Evolutionary conservation across 1,139 yeast genomes (phyloP).

Genomic region (Pichia sp.): DNA sequence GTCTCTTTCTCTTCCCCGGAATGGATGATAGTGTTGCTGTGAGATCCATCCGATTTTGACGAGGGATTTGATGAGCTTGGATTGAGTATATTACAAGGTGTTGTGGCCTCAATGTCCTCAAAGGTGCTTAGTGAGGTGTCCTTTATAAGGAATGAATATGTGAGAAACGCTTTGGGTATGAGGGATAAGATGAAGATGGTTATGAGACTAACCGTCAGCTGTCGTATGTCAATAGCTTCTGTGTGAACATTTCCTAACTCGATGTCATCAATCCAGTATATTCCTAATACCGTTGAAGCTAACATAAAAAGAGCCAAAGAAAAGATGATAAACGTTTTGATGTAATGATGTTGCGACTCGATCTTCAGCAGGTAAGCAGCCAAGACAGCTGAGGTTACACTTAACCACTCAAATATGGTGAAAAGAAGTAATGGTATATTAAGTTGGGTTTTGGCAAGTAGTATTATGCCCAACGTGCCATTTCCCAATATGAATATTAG

Average conservation of each 20-base stretch:
- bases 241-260: conserved; percentile 2
- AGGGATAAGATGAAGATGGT: conserved; percentile 9
- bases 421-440: conserved; percentile 8
- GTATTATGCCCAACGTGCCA: conserved; percentile 5
- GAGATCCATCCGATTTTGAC: no score
- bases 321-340: background rate
- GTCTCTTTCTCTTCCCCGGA: no score
- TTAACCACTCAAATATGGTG: conserved; percentile 5
- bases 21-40: no score
- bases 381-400: background rate
- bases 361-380: background rate
- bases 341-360: no score
- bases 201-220: conserved; percentile 5
- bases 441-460: background rate
- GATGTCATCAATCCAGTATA: conserved; percentile 12
- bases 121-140: no score
- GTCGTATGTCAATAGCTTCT: background rate
- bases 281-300: conserved; percentile 6
- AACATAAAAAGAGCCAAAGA: background rate
- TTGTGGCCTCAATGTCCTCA: no score
- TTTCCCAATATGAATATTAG: background rate
- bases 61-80: no score
- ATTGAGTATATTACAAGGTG: no score
- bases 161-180: conserved; percentile 2
- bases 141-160: no score